Evolutionary conservation across 371 early-diverging fungal genomes (phyloP).

Genomic region (Haplosporangium sp.): DNA sequence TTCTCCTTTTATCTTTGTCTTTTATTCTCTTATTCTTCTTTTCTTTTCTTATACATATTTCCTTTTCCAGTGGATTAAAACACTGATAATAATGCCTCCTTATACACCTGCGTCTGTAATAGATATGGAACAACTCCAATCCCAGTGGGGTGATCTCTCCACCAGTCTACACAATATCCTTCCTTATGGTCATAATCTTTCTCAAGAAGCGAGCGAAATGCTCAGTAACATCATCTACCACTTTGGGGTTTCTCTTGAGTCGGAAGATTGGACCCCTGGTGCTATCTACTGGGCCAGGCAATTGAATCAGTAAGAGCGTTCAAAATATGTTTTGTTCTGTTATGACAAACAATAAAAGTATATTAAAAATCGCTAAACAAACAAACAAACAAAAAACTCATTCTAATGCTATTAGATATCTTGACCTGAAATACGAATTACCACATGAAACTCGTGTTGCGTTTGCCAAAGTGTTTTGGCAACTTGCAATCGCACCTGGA

Average conservation of each 20-base stretch:
- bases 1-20: background rate
- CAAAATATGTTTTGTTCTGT: too few relatives aligned
- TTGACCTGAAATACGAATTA: slow-evolving; percentile 75
- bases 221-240: slow-evolving; percentile 65
- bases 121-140: slow-evolving; percentile 26
- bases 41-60: background rate
- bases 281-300: slow-evolving; percentile 69
- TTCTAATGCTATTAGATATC: slow-evolving; percentile 57
- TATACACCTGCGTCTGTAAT: slow-evolving; percentile 24
- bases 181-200: slow-evolving; percentile 67
- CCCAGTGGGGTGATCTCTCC: slow-evolving; percentile 46
- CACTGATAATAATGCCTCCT: background rate
- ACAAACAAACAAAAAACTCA: too few relatives aligned
- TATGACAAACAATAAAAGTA: too few relatives aligned
- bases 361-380: background rate
- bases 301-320: slow-evolving; percentile 61
- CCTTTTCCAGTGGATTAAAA: too few relatives aligned
- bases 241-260: slow-evolving; percentile 62
- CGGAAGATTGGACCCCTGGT: slow-evolving; percentile 73
- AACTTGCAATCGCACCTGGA: slow-evolving; percentile 67
- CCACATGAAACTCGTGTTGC: slow-evolving; percentile 70
- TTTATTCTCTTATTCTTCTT: background rate
- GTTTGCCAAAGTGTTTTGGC: slow-evolving; percentile 69
- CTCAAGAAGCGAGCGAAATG: slow-evolving; percentile 67
- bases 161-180: slow-evolving; percentile 47